Conservation (phyloP, 495 filamentous ascomycete species). For the Rhizodiscina lignyota region DNA sequence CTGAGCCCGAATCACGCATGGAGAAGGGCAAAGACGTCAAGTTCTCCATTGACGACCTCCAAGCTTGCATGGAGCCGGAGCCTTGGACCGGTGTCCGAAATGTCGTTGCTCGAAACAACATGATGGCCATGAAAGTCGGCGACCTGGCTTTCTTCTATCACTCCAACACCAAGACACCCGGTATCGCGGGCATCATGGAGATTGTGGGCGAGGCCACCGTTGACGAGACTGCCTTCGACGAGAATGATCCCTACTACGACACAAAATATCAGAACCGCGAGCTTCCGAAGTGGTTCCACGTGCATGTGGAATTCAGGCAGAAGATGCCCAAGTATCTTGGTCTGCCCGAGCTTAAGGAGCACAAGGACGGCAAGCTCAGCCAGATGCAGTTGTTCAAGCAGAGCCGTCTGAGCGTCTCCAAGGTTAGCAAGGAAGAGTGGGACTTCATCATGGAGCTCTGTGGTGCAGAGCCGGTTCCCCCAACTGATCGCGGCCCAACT, state of each 20-base stretch:
- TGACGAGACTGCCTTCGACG: constrained; percentile 69
- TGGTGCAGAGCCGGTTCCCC: no score
- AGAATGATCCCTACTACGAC: constrained; percentile 69
- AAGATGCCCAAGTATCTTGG: constrained; percentile 62
- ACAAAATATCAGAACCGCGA: constrained; percentile 49
- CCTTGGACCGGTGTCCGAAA: constrained; percentile 80
- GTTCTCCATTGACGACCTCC: constrained; percentile 89
- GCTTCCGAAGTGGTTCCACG: constrained; percentile 77
- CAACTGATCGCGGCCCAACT: no score
- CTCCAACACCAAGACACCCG: constrained; percentile 82
- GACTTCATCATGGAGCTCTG: constrained; percentile 50
- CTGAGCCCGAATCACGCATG: constrained; percentile 72
- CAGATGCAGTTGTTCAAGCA: constrained; percentile 73
- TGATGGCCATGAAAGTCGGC: constrained; percentile 77
- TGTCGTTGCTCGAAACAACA: constrained; percentile 59
- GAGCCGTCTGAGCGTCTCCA: constrained; percentile 66
- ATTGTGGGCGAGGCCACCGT: constrained; percentile 66
- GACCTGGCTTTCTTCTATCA: constrained; percentile 96
- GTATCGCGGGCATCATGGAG: constrained; percentile 86
- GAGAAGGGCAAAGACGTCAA: constrained; percentile 76
- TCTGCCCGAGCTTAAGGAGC: constrained; percentile 56
- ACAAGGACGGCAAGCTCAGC: constrained; percentile 42
- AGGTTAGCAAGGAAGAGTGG: constrained; percentile 61
- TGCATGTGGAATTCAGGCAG: constrained; percentile 69
- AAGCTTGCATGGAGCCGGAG: constrained; percentile 50